Base-by-base conservation (phyloP, 148 eudicot species). In the Tetragonia tetragonoides region DNA sequence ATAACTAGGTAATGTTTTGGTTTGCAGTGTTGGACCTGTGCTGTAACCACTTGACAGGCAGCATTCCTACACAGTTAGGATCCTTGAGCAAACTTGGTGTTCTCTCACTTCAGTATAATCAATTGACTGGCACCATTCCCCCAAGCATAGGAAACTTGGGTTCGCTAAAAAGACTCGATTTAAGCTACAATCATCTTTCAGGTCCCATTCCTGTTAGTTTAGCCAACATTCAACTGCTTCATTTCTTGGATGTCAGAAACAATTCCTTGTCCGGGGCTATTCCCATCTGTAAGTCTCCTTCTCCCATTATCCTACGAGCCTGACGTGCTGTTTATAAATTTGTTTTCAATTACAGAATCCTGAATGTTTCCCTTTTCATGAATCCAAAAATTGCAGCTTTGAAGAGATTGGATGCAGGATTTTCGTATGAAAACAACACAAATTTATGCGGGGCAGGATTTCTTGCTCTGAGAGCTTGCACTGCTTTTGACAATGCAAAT, bases 21-120 rank as follows among this genome's bases (percentile, higher is more conserved):
- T 75, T 74, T 86, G 82, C 90, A 95, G 97, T 90, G 42, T 75
- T 95, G 87, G 85, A 91, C 77, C 84, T 95, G 44, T 88, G 93
- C 71, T 89, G 91, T 73, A 95, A 93, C 86, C 81, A 84, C 68
- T 81, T 95, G 75, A 85, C 80, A 73, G 99, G 97, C 70, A 80
- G 64, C 74, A 91, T 95, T 85, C 99, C 99, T 38, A 61, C 84
- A 78, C 83, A 86, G 72, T 51, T 95, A 51, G 94, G 97, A 12
- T 81, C 79, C 44, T 74, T 93, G 61, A 87, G 79, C 86, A 93
- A 86, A 81, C 83, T 93, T n/a, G 83, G 65, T 67, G 88, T 82
- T 54, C 81, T 95, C 34, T 77, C 86, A 59, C 70, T 95, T 83
- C 89, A 93, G 78, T 80, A 81, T 46, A 95, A 95, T 74, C 85